Evolutionary conservation across 2,329 filamentous ascomycete genomes (phyloP), one percentile per base, ranked within the genome.

Genomic region (Myrmaecium sp.): DNA sequence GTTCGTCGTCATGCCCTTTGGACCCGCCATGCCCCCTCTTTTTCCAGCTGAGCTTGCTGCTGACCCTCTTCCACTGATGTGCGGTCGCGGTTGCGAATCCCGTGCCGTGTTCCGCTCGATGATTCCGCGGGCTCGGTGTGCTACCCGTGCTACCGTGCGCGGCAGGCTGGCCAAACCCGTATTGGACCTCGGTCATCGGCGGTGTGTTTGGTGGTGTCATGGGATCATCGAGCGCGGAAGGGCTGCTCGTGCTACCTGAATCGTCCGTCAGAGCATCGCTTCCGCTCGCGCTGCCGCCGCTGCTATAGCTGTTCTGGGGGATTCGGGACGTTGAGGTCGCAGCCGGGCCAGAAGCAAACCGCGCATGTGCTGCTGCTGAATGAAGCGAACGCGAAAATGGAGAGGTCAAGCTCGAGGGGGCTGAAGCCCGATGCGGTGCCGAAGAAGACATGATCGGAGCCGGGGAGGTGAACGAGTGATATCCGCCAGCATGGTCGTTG

Each of bases 151-250:
- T 22, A 21, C 33, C 42, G 18, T 30, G 29, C 18, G 14, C 24
- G 23, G 10, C 24, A 32, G 5, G 8, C 18, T 11, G 11, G 8
- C 18, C 18, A 20, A 8, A 8, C 8, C 27, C 30, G 15, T 29
- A 32, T 20, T 43, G 47, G n/a, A n/a, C n/a, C 25, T 53, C 49
- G 7, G 33, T 39, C 44, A 50, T 46, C 5, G 76, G 75, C 17
- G 78, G 74, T 3, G 73, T 79, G 3, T 67, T 79, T 1, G 77
- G 77, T 0, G 78, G 78, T 3, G 78, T 83, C 59, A 81, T 73
- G 17, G 29, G 29, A 23, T 31, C 29, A 19, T 20, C 29, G 7
- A 27, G 13, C 16, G 29, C 22, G 29, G 22, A 25, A 13, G 29
- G 29, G 33, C 29, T 56, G 14, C 27, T 30, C 35, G 21, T 64